Evolutionary conservation across 2,329 filamentous ascomycete species (phyloP).

Genomic region (Ophiostoma perfectum): DNA sequence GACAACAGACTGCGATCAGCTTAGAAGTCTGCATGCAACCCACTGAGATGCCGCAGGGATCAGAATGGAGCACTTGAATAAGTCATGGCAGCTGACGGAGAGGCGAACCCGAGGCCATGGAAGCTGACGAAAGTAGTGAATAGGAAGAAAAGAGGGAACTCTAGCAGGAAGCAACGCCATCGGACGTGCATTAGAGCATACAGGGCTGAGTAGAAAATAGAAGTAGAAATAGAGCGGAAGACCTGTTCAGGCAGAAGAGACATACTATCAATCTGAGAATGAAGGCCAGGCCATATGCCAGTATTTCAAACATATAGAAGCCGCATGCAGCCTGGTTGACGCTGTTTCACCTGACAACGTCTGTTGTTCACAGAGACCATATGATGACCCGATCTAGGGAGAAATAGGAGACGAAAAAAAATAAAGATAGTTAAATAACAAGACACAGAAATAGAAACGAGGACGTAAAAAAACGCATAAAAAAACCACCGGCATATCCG

Average conservation of each 20-base stretch:
- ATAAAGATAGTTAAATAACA: not conserved
- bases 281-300: not conserved
- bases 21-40: not conserved
- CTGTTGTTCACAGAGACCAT: not conserved
- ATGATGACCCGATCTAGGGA: not conserved
- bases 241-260: not conserved
- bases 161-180: not conserved
- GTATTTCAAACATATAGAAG: not conserved
- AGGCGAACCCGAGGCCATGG: slow-evolving; percentile 5
- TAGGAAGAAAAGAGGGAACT: not conserved
- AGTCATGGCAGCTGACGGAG: slow-evolving; percentile 1
- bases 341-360: slow-evolving; percentile 2
- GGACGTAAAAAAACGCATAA: not conserved
- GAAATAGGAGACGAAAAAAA: not conserved
- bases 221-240: not conserved
- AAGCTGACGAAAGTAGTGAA: not conserved
- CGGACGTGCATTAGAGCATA: slow-evolving; percentile 7
- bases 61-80: not conserved
- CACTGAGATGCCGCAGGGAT: not conserved
- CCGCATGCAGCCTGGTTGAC: not conserved
- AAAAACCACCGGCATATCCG: not conserved
- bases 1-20: not conserved
- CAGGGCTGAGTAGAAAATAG: slow-evolving; percentile 5
- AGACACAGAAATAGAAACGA: not conserved
- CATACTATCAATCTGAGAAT: not conserved